These are phyloP conservation scores for Jamesozyma rosinii DNA, from an alignment of 805 yeast species.

Conservation along the genomic window DNA sequence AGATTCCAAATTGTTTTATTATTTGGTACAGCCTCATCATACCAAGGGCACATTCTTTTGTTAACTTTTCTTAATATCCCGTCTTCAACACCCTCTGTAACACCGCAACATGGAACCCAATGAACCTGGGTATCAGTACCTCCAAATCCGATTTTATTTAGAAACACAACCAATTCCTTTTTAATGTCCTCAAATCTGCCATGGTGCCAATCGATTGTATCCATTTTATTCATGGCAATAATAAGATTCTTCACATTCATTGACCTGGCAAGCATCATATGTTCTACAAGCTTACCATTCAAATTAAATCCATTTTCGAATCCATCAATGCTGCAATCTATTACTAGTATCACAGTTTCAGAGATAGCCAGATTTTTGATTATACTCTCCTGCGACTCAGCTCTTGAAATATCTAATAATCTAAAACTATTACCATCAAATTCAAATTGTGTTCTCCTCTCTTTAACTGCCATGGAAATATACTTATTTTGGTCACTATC, in stretches of 20 bases:
- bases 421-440: not conserved
- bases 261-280: constrained; percentile 2
- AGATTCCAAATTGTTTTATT: not conserved
- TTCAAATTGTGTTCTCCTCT: constrained; percentile 2
- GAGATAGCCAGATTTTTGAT: not conserved
- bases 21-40: constrained; percentile 3
- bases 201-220: constrained; percentile 87
- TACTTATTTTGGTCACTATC: not conserved
- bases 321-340: constrained; percentile 10
- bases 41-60: constrained; percentile 13
- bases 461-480: constrained; percentile 8
- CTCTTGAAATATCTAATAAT: constrained; percentile 6
- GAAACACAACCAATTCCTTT: constrained; percentile 62
- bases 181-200: constrained; percentile 88
- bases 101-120: constrained; percentile 93
- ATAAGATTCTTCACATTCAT: constrained; percentile 3
- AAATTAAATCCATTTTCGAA: constrained; percentile 12
- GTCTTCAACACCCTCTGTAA: constrained; percentile 57
- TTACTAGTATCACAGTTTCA: constrained; percentile 5
- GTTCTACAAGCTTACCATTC: constrained; percentile 10
- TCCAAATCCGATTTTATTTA: constrained; percentile 73
- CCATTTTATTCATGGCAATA: constrained; percentile 55
- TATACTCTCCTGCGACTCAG: not conserved
- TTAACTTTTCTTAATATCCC: constrained; percentile 75
- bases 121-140: constrained; percentile 55